Conservation (phyloP, 495 filamentous ascomycete genomes). For the Ascobolus immersus region DNA sequence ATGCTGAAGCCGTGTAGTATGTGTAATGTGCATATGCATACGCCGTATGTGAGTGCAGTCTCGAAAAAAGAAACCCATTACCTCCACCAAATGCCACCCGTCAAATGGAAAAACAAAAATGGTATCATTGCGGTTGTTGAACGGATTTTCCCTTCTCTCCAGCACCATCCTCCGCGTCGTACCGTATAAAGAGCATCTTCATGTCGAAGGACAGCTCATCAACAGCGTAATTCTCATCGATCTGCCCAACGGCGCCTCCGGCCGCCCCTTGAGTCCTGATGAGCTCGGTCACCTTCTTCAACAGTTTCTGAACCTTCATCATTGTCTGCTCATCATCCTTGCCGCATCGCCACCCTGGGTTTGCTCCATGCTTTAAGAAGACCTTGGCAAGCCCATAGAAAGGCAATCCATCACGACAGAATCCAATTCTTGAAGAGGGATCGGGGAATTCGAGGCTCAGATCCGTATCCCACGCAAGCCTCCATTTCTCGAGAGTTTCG, state of each 20-base stretch:
- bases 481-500: constrained; percentile 36
- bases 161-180: too few relatives aligned
- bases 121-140: too few relatives aligned
- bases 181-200: constrained; percentile 39
- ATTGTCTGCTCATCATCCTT: constrained; percentile 24
- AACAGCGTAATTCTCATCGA: constrained; percentile 33
- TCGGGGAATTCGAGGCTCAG: constrained; percentile 36
- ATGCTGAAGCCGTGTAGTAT: too few relatives aligned
- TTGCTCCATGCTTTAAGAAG: constrained; percentile 13
- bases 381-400: constrained; percentile 37
- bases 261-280: constrained; percentile 8
- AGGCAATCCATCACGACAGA: constrained; percentile 36
- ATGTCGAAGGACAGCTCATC: constrained; percentile 38
- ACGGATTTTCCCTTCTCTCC: too few relatives aligned
- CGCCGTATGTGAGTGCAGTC: too few relatives aligned
- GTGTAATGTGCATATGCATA: too few relatives aligned
- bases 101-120: too few relatives aligned
- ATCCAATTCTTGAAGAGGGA: constrained; percentile 27
- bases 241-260: constrained; percentile 30
- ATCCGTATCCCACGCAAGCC: constrained; percentile 36
- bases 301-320: constrained; percentile 27
- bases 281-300: constrained; percentile 30
- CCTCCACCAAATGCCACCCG: too few relatives aligned
- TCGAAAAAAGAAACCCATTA: too few relatives aligned
- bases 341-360: constrained; percentile 10